A percentile compares a stretch with the other conserved stretches of the same genome.
phyloP scores from a whole-genome alignment of 2,329 filamentous ascomycete species.

The Tolypocladium inflatum region DNA sequence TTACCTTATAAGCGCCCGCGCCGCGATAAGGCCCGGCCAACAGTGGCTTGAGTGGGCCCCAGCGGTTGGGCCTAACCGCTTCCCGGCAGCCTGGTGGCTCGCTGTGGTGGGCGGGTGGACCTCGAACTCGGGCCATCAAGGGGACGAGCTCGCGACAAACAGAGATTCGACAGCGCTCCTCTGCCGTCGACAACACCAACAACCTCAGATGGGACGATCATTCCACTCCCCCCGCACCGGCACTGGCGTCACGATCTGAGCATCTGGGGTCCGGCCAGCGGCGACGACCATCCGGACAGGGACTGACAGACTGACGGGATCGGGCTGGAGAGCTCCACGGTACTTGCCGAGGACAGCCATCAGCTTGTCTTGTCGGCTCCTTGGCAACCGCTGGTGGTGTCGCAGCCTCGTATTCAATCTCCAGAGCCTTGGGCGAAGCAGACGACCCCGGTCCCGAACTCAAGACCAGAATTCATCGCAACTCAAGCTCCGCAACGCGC shows the following conservation, averaged over 20 bases:
- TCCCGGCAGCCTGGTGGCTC: neutral
- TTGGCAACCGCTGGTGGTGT: neutral
- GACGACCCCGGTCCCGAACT: neutral
- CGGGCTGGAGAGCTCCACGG: neutral
- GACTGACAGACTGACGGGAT: neutral
- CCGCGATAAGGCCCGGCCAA: neutral
- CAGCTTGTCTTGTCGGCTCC: neutral
- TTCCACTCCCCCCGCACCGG: neutral
- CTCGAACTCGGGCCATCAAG: neutral
- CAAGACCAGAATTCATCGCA: neutral
- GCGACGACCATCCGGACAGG: neutral
- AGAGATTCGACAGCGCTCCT: neutral
- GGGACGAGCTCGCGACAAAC: neutral
- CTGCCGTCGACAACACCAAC: neutral
- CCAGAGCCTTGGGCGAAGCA: neutral
- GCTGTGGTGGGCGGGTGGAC: neutral
- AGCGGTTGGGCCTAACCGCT: neutral
- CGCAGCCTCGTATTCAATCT: neutral
- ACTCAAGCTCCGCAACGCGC: neutral
- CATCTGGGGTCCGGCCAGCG: neutral
- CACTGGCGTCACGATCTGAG: neutral
- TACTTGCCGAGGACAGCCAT: neutral
- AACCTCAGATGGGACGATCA: neutral
- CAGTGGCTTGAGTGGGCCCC: neutral
- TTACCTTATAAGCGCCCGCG: neutral